Conservation (phyloP, 768 basidiomycete genomes). For the Pulveroboletus ravenelii region DNA sequence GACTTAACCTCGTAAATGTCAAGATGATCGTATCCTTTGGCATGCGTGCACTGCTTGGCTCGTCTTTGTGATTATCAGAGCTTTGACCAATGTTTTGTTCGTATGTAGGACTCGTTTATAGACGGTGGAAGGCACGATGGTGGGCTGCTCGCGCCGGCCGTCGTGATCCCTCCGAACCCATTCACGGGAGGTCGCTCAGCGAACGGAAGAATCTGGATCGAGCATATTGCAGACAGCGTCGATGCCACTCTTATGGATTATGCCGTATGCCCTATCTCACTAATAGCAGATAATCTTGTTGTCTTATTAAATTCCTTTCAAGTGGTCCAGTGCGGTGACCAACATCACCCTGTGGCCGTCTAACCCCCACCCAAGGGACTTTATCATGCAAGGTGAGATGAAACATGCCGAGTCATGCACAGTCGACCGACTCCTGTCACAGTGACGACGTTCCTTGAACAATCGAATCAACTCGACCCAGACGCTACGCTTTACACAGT, state of each 20-base stretch:
- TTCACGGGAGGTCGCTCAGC: constrained; percentile 47
- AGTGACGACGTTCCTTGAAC: constrained; percentile 44
- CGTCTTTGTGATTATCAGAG: no score
- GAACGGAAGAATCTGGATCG: constrained; percentile 49
- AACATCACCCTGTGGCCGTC: constrained; percentile 49
- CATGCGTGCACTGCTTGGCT: constrained; percentile 26
- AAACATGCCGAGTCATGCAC: background rate
- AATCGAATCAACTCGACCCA: constrained; percentile 41
- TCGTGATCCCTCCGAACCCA: constrained; percentile 39
- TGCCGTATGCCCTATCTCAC: constrained; percentile 36
- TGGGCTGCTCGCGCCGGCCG: constrained; percentile 36
- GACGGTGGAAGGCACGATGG: constrained; percentile 48
- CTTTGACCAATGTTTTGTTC: background rate
- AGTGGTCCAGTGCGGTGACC: constrained; percentile 42
- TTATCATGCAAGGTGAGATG: constrained; percentile 42
- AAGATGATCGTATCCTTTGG: constrained; percentile 52
- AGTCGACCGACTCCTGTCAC: background rate
- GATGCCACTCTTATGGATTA: constrained; percentile 46
- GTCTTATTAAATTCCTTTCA: background rate
- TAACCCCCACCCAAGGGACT: constrained; percentile 43
- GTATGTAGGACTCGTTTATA: constrained; percentile 43
- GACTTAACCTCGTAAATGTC: constrained; percentile 33
- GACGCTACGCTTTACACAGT: constrained; percentile 45
- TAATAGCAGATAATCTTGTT: background rate
- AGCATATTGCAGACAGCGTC: constrained; percentile 38